Evolutionary conservation across 2,329 filamentous ascomycete species (phyloP).

Genomic region (Aspergillus sergii): DNA sequence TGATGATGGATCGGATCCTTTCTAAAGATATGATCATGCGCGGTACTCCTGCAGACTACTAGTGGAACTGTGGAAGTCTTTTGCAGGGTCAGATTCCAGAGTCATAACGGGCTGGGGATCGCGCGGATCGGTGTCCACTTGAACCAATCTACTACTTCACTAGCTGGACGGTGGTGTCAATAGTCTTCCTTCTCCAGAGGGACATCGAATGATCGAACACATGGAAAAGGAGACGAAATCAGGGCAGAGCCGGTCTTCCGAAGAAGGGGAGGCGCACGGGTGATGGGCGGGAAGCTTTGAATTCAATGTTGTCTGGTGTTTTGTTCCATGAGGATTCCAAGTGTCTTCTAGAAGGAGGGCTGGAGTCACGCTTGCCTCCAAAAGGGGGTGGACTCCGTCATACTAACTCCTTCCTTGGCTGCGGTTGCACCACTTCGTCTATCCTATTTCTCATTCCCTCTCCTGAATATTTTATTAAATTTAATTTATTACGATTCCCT

Average conservation of each 20-base stretch:
- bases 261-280: conserved; percentile 7
- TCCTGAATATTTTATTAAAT: neutral
- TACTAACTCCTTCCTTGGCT: conserved; percentile 1
- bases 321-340: conserved; percentile 29
- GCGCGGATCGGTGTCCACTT: conserved; percentile 16
- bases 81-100: neutral
- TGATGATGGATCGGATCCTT: neutral
- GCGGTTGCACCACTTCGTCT: conserved; percentile 16
- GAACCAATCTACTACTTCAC: conserved; percentile 20
- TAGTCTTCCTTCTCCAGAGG: conserved; percentile 12
- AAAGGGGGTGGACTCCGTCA: conserved; percentile 5
- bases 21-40: neutral
- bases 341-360: conserved; percentile 37
- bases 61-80: neutral
- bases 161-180: conserved; percentile 21
- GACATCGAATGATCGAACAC: neutral
- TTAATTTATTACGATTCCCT: neutral
- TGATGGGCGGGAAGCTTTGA: conserved; percentile 28
- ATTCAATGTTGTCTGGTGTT: conserved; percentile 5
- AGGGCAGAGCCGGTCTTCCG: neutral
- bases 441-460: neutral
- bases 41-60: neutral
- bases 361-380: neutral
- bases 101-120: conserved; percentile 2
- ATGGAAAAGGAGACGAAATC: conserved; percentile 1